Percentiles rank a stretch among this genome's conserved stretches.
Conservation (phyloP, 1,284 basidiomycete genomes). For the Puccinia polysora region DNA sequence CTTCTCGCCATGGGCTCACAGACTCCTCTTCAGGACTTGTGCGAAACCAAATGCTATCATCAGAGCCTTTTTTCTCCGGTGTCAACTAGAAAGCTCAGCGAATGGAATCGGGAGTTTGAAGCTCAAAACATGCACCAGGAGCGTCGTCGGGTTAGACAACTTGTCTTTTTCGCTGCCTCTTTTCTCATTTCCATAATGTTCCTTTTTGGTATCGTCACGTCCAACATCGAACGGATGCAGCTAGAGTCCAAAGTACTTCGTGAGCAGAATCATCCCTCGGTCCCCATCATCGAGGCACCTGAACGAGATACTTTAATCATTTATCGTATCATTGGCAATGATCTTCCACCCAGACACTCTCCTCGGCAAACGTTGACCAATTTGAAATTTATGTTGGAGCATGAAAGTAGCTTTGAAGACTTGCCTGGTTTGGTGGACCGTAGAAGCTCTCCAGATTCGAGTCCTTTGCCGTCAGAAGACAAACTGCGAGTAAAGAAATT, state of each 20-base stretch:
- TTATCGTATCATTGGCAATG: slow-evolving; percentile 52
- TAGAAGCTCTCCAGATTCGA: slow-evolving; percentile 44
- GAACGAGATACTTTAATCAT: slow-evolving; percentile 51
- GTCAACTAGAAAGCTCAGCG: not conserved
- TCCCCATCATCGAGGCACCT: slow-evolving; percentile 37
- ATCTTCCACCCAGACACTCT: slow-evolving; percentile 51
- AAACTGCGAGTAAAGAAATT: slow-evolving; percentile 50
- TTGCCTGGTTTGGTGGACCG: slow-evolving; percentile 45
- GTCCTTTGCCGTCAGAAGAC: not conserved
- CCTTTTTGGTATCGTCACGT: slow-evolving; percentile 12
- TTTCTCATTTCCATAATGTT: slow-evolving; percentile 13
- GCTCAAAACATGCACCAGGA: not conserved
- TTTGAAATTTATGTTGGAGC: slow-evolving; percentile 50
- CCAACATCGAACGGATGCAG: not conserved
- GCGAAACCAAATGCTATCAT: not conserved
- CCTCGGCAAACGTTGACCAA: slow-evolving; percentile 51
- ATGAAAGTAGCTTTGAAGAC: slow-evolving; percentile 50
- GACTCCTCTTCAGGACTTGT: not conserved
- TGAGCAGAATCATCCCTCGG: not conserved
- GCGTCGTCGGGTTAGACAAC: slow-evolving; percentile 16
- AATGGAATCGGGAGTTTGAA: slow-evolving; percentile 8
- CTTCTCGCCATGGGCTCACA: not conserved
- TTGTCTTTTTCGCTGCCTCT: slow-evolving; percentile 17
- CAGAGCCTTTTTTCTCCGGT: not conserved
- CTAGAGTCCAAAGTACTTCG: not conserved